phyloP scores from a whole-genome alignment of 768 basidiomycete genomes.

The Russula griseocarnosa region DNA sequence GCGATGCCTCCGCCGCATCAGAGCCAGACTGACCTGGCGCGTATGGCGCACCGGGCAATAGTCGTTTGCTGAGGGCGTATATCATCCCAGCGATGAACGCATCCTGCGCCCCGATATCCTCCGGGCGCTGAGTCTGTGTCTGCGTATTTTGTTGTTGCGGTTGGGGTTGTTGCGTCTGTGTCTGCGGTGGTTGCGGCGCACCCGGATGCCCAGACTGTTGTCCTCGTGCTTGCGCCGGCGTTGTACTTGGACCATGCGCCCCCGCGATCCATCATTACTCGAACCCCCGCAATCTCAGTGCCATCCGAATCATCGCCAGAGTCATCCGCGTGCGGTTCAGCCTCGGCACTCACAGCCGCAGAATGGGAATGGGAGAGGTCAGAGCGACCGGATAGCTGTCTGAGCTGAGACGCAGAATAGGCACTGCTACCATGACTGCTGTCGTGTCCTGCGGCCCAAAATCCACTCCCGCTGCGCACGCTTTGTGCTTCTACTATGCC shows the following conservation, averaged over 20 bases:
- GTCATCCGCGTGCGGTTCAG: constrained; percentile 45
- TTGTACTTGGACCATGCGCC: constrained; percentile 26
- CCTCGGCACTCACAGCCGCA: background rate
- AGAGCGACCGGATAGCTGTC: constrained; percentile 11
- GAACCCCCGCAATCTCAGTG: constrained; percentile 47
- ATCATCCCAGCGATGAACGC: constrained; percentile 89
- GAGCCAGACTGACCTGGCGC: constrained; percentile 47
- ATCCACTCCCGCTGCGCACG: constrained; percentile 68
- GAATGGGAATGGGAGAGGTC: constrained; percentile 18
- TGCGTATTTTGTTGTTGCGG: background rate
- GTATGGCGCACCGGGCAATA: constrained; percentile 75
- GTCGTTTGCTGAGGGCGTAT: constrained; percentile 65
- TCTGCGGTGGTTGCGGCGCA: background rate
- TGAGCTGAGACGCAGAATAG: constrained; percentile 40
- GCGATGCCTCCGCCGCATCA: constrained; percentile 26
- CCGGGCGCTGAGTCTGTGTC: constrained; percentile 39
- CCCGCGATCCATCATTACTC: constrained; percentile 33
- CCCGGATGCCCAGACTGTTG: constrained; percentile 9
- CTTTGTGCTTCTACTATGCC: constrained; percentile 38
- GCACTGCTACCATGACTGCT: constrained; percentile 54
- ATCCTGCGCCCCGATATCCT: constrained; percentile 75
- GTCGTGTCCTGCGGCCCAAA: constrained; percentile 58
- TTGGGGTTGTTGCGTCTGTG: background rate
- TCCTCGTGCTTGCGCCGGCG: background rate
- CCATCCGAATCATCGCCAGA: constrained; percentile 59